Evolutionary conservation across 352 stramenopile species (phyloP).

Genomic region (Globisporangium polare): DNA sequence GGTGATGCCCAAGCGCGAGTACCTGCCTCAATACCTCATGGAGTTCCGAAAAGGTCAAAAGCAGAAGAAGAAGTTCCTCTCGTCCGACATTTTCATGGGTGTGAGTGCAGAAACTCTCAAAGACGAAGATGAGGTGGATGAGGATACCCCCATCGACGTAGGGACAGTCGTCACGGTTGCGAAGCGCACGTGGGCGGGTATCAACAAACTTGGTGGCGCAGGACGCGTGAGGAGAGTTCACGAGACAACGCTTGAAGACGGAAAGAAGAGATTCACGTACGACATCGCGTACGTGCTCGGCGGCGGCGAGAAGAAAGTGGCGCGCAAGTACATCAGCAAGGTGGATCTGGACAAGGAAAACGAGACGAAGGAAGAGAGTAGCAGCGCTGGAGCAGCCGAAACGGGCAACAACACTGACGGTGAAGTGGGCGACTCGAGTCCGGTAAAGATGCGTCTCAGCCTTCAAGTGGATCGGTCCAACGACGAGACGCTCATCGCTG

Average conservation of each 20-base stretch:
- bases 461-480: conserved; percentile 19
- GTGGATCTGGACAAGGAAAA: conserved; percentile 43
- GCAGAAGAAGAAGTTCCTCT: conserved; percentile 51
- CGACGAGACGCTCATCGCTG: conserved; percentile 18
- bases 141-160: conserved; percentile 39
- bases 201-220: conserved; percentile 82
- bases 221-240: conserved; percentile 65
- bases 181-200: conserved; percentile 82
- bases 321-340: conserved; percentile 75
- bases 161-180: conserved; percentile 68
- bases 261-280: conserved; percentile 54
- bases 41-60: conserved; percentile 49
- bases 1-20: conserved; percentile 40
- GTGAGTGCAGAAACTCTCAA: conserved; percentile 30
- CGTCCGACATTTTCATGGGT: conserved; percentile 53
- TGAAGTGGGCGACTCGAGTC: conserved; percentile 12
- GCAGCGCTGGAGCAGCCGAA: conserved; percentile 1
- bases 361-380: conserved; percentile 19
- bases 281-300: conserved; percentile 72
- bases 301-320: conserved; percentile 72
- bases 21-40: conserved; percentile 37
- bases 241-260: conserved; percentile 29
- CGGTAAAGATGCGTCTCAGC: conserved; percentile 22
- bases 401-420: conserved; percentile 8
- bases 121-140: conserved; percentile 38